Conservation (phyloP, 768 basidiomycete species). For the Imleria badia region DNA sequence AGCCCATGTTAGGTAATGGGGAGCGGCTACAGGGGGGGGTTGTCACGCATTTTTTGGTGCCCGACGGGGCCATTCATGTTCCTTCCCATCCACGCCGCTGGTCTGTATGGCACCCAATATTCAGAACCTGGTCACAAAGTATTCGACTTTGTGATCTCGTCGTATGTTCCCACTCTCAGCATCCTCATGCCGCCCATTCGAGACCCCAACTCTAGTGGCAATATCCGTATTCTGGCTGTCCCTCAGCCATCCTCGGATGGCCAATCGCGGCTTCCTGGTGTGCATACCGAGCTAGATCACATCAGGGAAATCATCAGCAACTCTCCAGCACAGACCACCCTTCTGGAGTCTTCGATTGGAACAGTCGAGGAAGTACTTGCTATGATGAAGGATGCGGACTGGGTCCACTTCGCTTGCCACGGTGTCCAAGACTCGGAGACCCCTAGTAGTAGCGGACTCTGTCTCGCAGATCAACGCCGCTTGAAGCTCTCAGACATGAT, state of each 20-base stretch:
- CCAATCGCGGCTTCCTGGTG: conserved; percentile 7
- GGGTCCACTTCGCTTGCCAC: conserved; percentile 3
- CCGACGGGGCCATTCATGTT: not conserved
- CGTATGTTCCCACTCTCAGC: conserved; percentile 1
- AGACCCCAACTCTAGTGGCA: not conserved
- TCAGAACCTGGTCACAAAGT: not conserved
- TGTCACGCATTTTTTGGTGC: conserved; percentile 1
- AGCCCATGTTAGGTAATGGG: too few relatives aligned
- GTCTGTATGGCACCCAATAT: not conserved
- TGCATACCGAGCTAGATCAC: conserved; percentile 22
- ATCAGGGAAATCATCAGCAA: not conserved
- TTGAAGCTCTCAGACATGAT: not conserved
- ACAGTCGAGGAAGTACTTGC: conserved; percentile 14
- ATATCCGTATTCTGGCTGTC: not conserved
- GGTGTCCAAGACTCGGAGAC: not conserved
- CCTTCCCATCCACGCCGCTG: conserved; percentile 1
- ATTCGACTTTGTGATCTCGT: not conserved
- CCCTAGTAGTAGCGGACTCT: not conserved
- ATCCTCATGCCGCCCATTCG: conserved; percentile 7
- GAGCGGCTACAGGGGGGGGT: too few relatives aligned
- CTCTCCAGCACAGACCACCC: not conserved
- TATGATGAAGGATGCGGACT: conserved; percentile 1
- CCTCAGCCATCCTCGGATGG: conserved; percentile 18
- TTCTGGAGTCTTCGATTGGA: not conserved
- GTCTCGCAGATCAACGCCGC: not conserved